Conservation (phyloP, 345 rosid species). For the Populus simonii region DNA sequence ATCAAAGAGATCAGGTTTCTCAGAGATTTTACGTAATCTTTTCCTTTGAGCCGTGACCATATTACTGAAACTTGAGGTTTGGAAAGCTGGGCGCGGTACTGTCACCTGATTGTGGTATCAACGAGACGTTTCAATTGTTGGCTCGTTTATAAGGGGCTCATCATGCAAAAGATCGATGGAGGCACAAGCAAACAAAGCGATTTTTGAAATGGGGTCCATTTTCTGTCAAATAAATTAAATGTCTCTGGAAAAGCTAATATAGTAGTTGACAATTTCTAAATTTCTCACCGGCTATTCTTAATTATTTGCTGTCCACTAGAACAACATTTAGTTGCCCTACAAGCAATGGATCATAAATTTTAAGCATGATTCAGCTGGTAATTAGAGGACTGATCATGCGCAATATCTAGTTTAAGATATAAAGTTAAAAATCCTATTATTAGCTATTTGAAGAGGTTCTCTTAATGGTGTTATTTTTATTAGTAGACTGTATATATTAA, state of each 20-base stretch:
- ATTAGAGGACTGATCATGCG: too few species aligned
- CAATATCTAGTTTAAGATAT: too few species aligned
- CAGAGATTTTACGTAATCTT: slow-evolving; percentile 5
- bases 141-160: neutral
- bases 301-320: neutral
- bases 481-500: too few species aligned
- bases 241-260: neutral
- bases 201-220: neutral
- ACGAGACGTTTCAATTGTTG: neutral
- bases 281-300: neutral
- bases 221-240: neutral
- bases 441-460: too few species aligned
- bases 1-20: slow-evolving; percentile 38
- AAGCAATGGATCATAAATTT: neutral
- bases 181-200: neutral
- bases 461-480: too few species aligned
- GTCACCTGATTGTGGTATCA: neutral
- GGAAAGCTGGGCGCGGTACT: neutral
- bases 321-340: neutral
- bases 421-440: too few species aligned
- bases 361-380: neutral
- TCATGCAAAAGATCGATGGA: neutral
- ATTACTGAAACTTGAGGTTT: neutral
- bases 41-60: slow-evolving; percentile 28
- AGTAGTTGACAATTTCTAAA: neutral